A percentile compares a stretch with the other conserved stretches of the same genome.
Evolutionary conservation across 208 protist species (phyloP).

Genomic region (Tritrichomonas musculus): DNA sequence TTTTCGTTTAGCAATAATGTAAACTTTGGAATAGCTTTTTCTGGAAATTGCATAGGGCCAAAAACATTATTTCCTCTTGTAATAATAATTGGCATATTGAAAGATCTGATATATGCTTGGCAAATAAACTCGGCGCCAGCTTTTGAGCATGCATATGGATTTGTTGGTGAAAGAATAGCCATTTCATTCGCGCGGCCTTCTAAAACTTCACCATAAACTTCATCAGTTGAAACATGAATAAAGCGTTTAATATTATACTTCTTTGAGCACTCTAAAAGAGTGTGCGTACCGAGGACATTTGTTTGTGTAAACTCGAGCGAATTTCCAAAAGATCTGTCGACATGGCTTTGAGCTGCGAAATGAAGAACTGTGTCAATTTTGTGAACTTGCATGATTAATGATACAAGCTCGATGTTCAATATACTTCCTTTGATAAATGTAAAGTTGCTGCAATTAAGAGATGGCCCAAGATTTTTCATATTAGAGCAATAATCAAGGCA

Average conservation of each 20-base stretch:
- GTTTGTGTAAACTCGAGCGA: constrained; percentile 74
- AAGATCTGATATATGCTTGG: constrained; percentile 69
- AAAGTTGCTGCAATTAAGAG: constrained; percentile 55
- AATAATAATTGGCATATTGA: constrained; percentile 77
- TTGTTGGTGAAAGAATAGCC: constrained; percentile 72
- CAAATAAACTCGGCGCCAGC: constrained; percentile 63
- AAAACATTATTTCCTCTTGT: constrained; percentile 59
- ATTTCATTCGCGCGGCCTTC: constrained; percentile 34
- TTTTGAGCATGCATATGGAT: constrained; percentile 81
- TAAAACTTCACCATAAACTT: constrained; percentile 74
- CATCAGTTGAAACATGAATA: constrained; percentile 82
- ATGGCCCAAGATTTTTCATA: constrained; percentile 54
- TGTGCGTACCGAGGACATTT: constrained; percentile 82
- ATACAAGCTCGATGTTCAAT: not conserved
- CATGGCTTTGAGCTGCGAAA: constrained; percentile 82
- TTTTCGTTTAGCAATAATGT: not conserved
- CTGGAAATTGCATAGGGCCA: constrained; percentile 31
- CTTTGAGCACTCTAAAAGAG: constrained; percentile 66
- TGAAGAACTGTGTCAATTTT: constrained; percentile 79
- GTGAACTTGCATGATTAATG: constrained; percentile 40
- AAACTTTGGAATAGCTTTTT: constrained; percentile 37
- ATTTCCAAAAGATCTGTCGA: constrained; percentile 77
- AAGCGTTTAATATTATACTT: constrained; percentile 69
- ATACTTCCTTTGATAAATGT: constrained; percentile 68
- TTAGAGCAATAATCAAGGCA: constrained; percentile 74